Percentiles rank a stretch among this genome's conserved stretches.
phyloP scores from a whole-genome alignment of 345 rosid species.

The Moringa oleifera region DNA sequence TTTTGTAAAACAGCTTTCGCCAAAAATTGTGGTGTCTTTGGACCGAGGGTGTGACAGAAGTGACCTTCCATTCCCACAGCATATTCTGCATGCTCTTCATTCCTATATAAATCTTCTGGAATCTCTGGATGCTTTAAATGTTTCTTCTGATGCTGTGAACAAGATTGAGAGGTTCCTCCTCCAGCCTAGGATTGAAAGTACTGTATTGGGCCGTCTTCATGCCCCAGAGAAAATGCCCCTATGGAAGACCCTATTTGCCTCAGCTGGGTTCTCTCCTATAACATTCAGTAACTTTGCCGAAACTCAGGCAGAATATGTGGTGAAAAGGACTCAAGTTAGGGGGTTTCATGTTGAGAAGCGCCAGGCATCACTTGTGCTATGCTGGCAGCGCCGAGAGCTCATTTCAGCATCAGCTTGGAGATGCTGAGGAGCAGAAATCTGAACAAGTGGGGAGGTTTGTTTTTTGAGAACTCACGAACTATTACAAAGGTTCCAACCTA shows the following conservation, averaged over 20 bases:
- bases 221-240: conserved; percentile 36
- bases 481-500: conserved; percentile 23
- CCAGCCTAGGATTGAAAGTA: conserved; percentile 44
- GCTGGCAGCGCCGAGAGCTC: conserved; percentile 47
- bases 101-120: conserved; percentile 36
- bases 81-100: conserved; percentile 39
- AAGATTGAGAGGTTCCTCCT: conserved; percentile 53
- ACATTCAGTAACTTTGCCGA: conserved; percentile 46
- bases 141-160: conserved; percentile 34
- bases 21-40: conserved; percentile 43
- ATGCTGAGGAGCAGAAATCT: conserved; percentile 24
- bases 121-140: conserved; percentile 43
- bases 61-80: conserved; percentile 46
- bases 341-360: conserved; percentile 56
- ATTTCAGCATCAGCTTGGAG: conserved; percentile 57
- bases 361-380: conserved; percentile 42
- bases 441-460: conserved; percentile 7
- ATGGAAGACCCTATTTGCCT: conserved; percentile 44
- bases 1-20: conserved; percentile 46
- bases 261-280: conserved; percentile 38
- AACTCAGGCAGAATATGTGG: conserved; percentile 48
- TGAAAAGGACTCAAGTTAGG: conserved; percentile 41
- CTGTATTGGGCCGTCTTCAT: conserved; percentile 31
- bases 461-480: conserved; percentile 21
- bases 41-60: conserved; percentile 41